Evolutionary conservation across 352 stramenopile genomes (phyloP).

Genomic region (Pythium oligandrum): DNA sequence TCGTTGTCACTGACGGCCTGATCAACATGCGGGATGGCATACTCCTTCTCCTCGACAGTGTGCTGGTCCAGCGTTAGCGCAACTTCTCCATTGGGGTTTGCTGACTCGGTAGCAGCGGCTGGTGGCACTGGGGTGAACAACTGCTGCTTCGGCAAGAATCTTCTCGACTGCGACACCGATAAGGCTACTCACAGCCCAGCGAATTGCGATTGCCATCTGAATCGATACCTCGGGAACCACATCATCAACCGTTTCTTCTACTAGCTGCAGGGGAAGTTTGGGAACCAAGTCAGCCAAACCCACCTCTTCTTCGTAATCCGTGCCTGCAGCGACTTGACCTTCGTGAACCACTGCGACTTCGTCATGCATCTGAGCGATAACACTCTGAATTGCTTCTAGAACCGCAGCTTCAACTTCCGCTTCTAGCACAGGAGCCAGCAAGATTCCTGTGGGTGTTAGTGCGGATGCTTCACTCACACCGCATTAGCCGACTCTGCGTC

Average conservation of each 20-base stretch:
- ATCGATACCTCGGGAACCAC: conserved; percentile 17
- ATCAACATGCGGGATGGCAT: not conserved
- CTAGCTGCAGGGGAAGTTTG: not conserved
- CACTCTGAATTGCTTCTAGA: too few species aligned
- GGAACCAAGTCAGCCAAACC: not conserved
- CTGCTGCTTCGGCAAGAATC: not conserved
- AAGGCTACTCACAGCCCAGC: conserved; percentile 30
- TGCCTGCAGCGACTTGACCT: too few species aligned
- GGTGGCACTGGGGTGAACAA: too few species aligned
- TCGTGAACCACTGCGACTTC: too few species aligned
- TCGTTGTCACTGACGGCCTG: not conserved
- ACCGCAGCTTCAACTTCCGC: too few species aligned
- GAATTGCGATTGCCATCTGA: conserved; percentile 33
- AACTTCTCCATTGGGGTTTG: not conserved
- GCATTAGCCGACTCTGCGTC: not conserved
- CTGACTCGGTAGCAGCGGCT: too few species aligned
- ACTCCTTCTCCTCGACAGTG: not conserved
- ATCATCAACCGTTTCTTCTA: conserved; percentile 1
- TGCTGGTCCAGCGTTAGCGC: not conserved
- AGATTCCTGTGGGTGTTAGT: too few species aligned
- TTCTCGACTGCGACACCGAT: conserved; percentile 37
- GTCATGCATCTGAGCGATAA: too few species aligned
- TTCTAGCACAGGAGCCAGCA: too few species aligned
- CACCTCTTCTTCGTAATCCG: not conserved
- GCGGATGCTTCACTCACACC: too few species aligned